Conservation (phyloP, 2,329 filamentous ascomycete species). For the Trichothecium roseum region DNA sequence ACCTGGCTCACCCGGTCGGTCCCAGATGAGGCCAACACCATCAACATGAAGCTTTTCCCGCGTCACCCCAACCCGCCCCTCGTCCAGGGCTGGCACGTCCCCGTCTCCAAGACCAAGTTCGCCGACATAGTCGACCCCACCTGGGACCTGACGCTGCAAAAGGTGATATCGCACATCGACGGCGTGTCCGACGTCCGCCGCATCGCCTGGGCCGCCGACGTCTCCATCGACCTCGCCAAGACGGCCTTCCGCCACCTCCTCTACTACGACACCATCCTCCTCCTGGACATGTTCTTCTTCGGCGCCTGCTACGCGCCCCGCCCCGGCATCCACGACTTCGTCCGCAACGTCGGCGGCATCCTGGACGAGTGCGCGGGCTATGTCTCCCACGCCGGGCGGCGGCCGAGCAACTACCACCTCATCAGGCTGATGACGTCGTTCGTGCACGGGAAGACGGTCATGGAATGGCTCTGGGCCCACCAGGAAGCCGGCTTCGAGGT, state of each 20-base stretch:
- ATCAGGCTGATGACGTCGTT: constrained; percentile 81
- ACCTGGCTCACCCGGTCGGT: no score
- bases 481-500: constrained; percentile 53
- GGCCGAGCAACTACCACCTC: constrained; percentile 52
- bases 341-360: constrained; percentile 61
- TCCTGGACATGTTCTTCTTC: constrained; percentile 95
- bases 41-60: constrained; percentile 94
- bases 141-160: constrained; percentile 67
- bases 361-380: constrained; percentile 85
- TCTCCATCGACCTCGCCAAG: constrained; percentile 76
- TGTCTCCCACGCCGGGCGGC: constrained; percentile 45
- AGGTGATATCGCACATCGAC: constrained; percentile 79
- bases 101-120: constrained; percentile 61
- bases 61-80: constrained; percentile 66
- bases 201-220: constrained; percentile 76
- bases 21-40: constrained; percentile 85
- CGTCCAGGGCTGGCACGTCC: constrained; percentile 84
- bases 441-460: constrained; percentile 70
- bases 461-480: constrained; percentile 76
- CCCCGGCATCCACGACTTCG: constrained; percentile 67
- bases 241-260: constrained; percentile 81
- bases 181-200: constrained; percentile 82
- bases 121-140: constrained; percentile 53
- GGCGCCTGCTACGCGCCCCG: constrained; percentile 79
- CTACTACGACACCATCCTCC: constrained; percentile 82